Evolutionary conservation across 352 stramenopile species (phyloP).

Genomic region (Aphanomyces astaci): DNA sequence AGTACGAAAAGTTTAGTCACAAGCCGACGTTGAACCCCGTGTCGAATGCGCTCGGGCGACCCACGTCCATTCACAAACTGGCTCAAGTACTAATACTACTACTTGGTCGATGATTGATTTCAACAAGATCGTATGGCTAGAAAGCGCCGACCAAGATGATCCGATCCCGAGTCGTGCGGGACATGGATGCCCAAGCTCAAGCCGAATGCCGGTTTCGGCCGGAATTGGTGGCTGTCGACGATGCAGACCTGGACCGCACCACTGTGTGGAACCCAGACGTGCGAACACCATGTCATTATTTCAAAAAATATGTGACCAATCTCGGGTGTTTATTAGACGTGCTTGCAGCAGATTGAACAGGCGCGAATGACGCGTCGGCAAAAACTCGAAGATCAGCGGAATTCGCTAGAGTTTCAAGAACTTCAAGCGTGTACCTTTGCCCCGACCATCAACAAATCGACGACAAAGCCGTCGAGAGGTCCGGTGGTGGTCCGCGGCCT

Average conservation of each 20-base stretch:
- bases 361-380: constrained; percentile 46
- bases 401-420: constrained; percentile 48
- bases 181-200: constrained; percentile 56
- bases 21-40: constrained; percentile 73
- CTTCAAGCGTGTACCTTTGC: constrained; percentile 27
- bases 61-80: constrained; percentile 40
- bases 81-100: constrained; percentile 22
- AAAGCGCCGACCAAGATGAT: constrained; percentile 1
- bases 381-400: constrained; percentile 51
- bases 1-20: constrained; percentile 55
- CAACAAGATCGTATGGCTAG: not conserved
- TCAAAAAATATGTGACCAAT: too few relatives aligned
- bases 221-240: constrained; percentile 24
- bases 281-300: too few relatives aligned
- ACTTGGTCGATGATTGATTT: not conserved
- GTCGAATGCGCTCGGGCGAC: constrained; percentile 48
- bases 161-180: constrained; percentile 53
- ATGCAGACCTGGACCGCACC: constrained; percentile 23
- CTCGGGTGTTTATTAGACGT: too few relatives aligned
- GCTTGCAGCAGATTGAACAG: constrained; percentile 59
- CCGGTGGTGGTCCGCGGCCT: constrained; percentile 72
- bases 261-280: constrained; percentile 28
- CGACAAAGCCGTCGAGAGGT: not conserved
- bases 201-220: constrained; percentile 66
- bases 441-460: constrained; percentile 9